phyloP scores from a whole-genome alignment of 129 eudicot species.

The Daucus carota region DH1_v3.0 NC_030383.2:3214501-3215000 shows the following conservation, averaged over 20 bases:
- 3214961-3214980: no score
- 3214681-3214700: conserved; percentile 13
- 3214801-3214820: neutral
- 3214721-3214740: no score
- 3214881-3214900: no score
- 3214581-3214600: neutral
- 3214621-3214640: neutral
- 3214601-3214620: neutral
- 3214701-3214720: conserved; percentile 1
- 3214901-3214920: no score
- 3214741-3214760: no score
- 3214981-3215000: no score
- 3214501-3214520: neutral
- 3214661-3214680: conserved; percentile 21
- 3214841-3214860: neutral
- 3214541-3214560: conserved; percentile 2
- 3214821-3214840: neutral
- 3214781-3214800: neutral
- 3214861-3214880: no score
- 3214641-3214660: conserved; percentile 18
- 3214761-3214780: no score
- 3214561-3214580: neutral
- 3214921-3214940: no score
- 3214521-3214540: neutral
- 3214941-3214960: no score